Evolutionary conservation across 2,329 filamentous ascomycete species (phyloP).

Genomic region (Colletotrichum chlorophyti): DNA sequence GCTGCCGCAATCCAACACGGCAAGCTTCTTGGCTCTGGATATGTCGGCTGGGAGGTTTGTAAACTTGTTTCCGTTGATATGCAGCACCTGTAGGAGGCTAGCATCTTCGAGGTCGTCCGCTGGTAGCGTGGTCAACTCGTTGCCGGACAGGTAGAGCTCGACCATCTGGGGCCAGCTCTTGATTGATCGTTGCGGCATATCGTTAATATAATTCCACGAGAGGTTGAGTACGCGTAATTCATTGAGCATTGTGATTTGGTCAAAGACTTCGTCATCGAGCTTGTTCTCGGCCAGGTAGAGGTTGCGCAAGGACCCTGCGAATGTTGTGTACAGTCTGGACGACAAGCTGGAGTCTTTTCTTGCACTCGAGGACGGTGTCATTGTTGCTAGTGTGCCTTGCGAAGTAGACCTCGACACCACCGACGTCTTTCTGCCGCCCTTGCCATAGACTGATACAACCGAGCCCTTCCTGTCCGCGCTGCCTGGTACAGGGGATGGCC

Average conservation of each 20-base stretch:
- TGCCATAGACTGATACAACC: constrained; percentile 79
- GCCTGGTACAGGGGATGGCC: constrained; percentile 70
- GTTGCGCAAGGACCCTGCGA: constrained; percentile 83
- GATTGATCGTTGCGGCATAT: constrained; percentile 88
- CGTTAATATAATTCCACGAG: constrained; percentile 92
- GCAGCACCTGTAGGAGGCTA: constrained; percentile 84
- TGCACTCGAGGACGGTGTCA: constrained; percentile 58
- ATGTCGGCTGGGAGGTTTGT: constrained; percentile 95
- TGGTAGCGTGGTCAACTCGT: constrained; percentile 88
- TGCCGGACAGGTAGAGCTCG: constrained; percentile 94
- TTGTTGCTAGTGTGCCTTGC: constrained; percentile 52
- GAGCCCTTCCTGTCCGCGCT: constrained; percentile 78
- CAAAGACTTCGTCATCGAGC: constrained; percentile 93
- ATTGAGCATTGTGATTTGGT: constrained; percentile 81
- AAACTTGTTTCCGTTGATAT: constrained; percentile 98
- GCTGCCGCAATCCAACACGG: constrained; percentile 92
- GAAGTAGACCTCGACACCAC: constrained; percentile 72
- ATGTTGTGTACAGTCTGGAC: constrained; percentile 81
- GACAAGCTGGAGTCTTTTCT: constrained; percentile 92
- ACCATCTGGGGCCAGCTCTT: constrained; percentile 88
- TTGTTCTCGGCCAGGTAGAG: constrained; percentile 93
- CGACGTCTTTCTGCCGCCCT: constrained; percentile 84
- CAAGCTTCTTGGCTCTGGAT: constrained; percentile 89
- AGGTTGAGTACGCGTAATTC: constrained; percentile 91
- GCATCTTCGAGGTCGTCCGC: constrained; percentile 94